Base-by-base conservation (phyloP, 768 basidiomycete species). In the Russula griseocarnosa region DNA sequence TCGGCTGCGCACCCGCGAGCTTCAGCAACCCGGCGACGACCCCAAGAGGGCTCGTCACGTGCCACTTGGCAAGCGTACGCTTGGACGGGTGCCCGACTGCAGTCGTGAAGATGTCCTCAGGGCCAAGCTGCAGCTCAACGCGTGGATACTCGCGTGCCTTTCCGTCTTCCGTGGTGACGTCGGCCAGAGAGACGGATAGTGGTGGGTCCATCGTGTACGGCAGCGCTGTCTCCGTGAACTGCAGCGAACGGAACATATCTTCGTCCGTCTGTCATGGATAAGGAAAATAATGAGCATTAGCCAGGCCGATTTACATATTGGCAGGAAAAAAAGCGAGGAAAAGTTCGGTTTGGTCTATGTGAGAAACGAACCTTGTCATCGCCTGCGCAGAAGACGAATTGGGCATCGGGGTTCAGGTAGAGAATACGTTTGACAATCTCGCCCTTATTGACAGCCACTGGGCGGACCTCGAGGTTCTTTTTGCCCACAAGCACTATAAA, bases 381-480 rank as follows among this genome's bases (percentile, higher is more conserved):
- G 51, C 96, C 96, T 1, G 95, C 96, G 73, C 96, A 99, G 79
- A 98, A 96, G 74, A 98, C 81, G 71, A 98, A 94, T 73, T 97
- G 92, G 51, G 92, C 87, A 63, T 96, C 93, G 2, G 95, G 91
- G 79, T 98, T 88, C 74, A 87, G 79, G 81, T 95, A 98, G 61
- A 97, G 73, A 63, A 98, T 86, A 52, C 94, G 82, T 79, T 95
- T 95, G 72, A 98, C 95, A 71, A 98, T 98, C 79, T 98, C 96
- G 58, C 96, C 96, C 85, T 99, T 98, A 83, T 97, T 98, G 64
- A 98, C 86, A 1, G 94, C 94, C 36, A 95, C 81, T 5, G 94
- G 96, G 65, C 96, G 86, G 24, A 98, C 95, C 78, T 99, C 96
- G 50, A 99, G 80, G 74, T 98, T 98, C 86, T 98, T 98, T 82